These are phyloP conservation scores for Nemophila menziesii DNA, from an alignment of 257 asterid genomes.

Conservation along the genomic window DNA sequence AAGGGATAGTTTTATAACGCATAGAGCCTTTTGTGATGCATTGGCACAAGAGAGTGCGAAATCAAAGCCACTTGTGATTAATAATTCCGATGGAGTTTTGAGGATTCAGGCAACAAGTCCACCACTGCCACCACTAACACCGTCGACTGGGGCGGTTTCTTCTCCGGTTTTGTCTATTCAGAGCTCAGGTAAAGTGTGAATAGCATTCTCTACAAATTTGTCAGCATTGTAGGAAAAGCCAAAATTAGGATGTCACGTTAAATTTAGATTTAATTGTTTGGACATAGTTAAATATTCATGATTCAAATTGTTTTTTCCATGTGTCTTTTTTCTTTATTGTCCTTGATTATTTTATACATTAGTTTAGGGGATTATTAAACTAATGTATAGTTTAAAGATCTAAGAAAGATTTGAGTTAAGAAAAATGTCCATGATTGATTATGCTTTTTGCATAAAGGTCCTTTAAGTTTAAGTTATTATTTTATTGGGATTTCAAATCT, in stretches of 20 bases:
- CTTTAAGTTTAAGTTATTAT: constrained; percentile 20
- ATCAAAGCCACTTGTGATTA: constrained; percentile 15
- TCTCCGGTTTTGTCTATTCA: constrained; percentile 88
- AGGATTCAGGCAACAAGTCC: constrained; percentile 43
- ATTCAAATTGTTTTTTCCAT: constrained; percentile 4
- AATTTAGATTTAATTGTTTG: not conserved
- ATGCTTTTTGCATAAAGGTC: constrained; percentile 32
- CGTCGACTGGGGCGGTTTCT: constrained; percentile 61
- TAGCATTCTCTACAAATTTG: constrained; percentile 15
- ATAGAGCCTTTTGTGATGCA: constrained; percentile 87
- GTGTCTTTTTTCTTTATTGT: constrained; percentile 13
- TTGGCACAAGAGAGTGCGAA: constrained; percentile 69
- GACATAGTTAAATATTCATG: not conserved
- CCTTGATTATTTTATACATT: constrained; percentile 5
- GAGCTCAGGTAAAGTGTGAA: constrained; percentile 53
- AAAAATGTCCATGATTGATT: constrained; percentile 34
- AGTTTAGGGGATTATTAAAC: no score
- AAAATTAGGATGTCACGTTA: constrained; percentile 9
- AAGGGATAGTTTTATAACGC: constrained; percentile 88
- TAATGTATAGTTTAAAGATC: constrained; percentile 14
- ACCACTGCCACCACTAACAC: constrained; percentile 86
- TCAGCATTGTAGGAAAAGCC: constrained; percentile 15
- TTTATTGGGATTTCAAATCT: constrained; percentile 29
- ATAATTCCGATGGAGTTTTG: constrained; percentile 23
- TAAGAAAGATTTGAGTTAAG: constrained; percentile 20